Evolutionary conservation across 768 basidiomycete species (phyloP), one percentile per base, ranked within the genome.

Genomic region (Hericium coralloides): DNA sequence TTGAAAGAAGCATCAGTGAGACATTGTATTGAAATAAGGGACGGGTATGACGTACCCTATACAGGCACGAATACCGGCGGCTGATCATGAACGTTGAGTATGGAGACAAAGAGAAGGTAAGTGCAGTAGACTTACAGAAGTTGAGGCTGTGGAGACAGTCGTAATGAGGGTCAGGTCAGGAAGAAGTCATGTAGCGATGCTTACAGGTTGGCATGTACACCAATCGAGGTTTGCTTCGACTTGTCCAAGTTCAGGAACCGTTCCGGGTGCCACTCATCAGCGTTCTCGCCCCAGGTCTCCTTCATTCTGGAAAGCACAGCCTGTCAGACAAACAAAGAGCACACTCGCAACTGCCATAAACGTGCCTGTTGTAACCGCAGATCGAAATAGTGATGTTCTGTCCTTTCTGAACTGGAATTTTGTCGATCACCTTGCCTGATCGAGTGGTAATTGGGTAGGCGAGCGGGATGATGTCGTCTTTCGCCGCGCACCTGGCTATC

Each of bases 401-500:
- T n/a, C 59, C 60, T 37, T 62, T 57, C 38, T 23, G 53, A n/a
- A 62, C 15, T 18, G 60, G 60, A 15, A 62, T 49, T 4, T 59
- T 53, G 3, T 55, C 51, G 38, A 62, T 48, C 50, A 47, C 36
- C 20, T 62, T 55, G 20, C 60, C 60, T 3, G 60, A 60, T 17
- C 38, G 57, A 1, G 55, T 54, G 10, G 47, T 57, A 22, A 62
- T 49, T 5, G 60, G 60, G 36, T 10, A 50, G 10, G 56, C 53
- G 23, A 65, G 60, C 18, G 64, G 64, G 14, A 65, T 52, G 12
- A 61, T 53, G 20, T 61, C 61, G 50, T 65, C 64, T 18, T 59
- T 56, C 9, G 37, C 48, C 1, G 64, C 58, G 26, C 41, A 23
- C 3, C 64, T 60, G 20, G 49, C 2, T 8, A 60, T n/a, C 12